phyloP scores from a whole-genome alignment of 1,284 basidiomycete genomes.

The Bondarzewia mesenterica region DNA sequence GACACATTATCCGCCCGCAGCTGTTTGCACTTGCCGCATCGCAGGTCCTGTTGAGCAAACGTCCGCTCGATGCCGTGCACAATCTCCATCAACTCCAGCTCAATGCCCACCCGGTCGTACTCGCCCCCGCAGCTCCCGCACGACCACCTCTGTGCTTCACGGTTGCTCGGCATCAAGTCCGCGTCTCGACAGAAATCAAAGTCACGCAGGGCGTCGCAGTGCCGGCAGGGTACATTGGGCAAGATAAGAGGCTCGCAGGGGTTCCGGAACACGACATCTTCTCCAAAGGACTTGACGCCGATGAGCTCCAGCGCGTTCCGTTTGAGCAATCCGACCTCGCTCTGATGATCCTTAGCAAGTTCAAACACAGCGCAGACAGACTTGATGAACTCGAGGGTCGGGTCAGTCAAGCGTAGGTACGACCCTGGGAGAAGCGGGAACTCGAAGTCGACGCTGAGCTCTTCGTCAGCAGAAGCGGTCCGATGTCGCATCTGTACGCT shows the following conservation, averaged over 20 bases:
- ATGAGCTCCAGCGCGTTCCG: constrained; percentile 88
- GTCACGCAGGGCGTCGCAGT: constrained; percentile 85
- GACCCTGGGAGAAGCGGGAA: constrained; percentile 91
- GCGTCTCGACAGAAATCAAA: constrained; percentile 95
- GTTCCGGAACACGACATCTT: constrained; percentile 80
- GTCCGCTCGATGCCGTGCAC: constrained; percentile 66
- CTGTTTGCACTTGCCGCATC: constrained; percentile 84
- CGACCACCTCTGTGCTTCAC: constrained; percentile 48
- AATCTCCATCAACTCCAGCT: constrained; percentile 78
- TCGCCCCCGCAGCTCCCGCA: constrained; percentile 75
- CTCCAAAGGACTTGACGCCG: constrained; percentile 82
- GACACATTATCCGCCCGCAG: constrained; percentile 84
- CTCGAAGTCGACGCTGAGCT: constrained; percentile 49
- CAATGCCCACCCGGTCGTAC: constrained; percentile 82
- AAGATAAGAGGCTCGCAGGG: constrained; percentile 90
- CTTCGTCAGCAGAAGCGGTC: constrained; percentile 52
- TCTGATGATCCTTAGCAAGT: constrained; percentile 69
- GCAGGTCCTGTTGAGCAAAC: constrained; percentile 86
- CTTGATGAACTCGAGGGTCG: constrained; percentile 88
- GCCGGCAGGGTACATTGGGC: constrained; percentile 82
- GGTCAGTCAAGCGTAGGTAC: constrained; percentile 67
- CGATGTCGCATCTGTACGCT: constrained; percentile 61
- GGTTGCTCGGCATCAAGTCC: constrained; percentile 64
- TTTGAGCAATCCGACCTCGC: constrained; percentile 86
- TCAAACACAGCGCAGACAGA: constrained; percentile 77